Evolutionary conservation across 331 rosid species (phyloP).

Genomic region (Dryas integrifolia): DNA sequence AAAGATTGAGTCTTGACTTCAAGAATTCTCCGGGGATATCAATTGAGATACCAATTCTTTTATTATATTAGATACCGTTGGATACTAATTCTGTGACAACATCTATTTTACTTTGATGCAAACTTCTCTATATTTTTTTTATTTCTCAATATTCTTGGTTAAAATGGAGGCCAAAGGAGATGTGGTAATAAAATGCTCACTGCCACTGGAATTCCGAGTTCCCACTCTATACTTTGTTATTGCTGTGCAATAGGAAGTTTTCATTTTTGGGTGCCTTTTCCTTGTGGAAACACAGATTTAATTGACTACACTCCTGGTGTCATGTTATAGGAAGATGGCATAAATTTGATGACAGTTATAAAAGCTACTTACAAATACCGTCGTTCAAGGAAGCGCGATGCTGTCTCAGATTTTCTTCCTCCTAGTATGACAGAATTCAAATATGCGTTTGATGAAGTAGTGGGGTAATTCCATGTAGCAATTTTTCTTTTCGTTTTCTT

Average conservation of each 20-base stretch:
- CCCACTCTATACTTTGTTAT: neutral
- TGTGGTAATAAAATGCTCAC: no score
- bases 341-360: constrained; percentile 76
- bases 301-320: constrained; percentile 25
- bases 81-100: no score
- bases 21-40: no score
- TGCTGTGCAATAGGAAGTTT: neutral
- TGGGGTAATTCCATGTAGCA: constrained; percentile 51
- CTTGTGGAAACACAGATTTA: neutral
- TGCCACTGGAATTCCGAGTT: no score
- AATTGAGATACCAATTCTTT: no score
- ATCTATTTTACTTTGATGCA: neutral
- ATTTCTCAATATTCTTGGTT: no score
- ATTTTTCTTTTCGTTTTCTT: neutral
- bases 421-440: constrained; percentile 64
- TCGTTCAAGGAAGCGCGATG: constrained; percentile 52
- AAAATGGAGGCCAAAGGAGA: no score
- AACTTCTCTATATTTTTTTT: neutral
- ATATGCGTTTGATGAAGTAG: constrained; percentile 45
- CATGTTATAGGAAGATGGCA: constrained; percentile 77
- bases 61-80: no score
- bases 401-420: constrained; percentile 61
- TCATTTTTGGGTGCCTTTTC: neutral
- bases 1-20: no score
- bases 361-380: constrained; percentile 76